Percentiles rank a stretch among this genome's conserved stretches.
Evolutionary conservation across 1,139 yeast genomes (phyloP).

Genomic region (Fermentozyma sake): DNA sequence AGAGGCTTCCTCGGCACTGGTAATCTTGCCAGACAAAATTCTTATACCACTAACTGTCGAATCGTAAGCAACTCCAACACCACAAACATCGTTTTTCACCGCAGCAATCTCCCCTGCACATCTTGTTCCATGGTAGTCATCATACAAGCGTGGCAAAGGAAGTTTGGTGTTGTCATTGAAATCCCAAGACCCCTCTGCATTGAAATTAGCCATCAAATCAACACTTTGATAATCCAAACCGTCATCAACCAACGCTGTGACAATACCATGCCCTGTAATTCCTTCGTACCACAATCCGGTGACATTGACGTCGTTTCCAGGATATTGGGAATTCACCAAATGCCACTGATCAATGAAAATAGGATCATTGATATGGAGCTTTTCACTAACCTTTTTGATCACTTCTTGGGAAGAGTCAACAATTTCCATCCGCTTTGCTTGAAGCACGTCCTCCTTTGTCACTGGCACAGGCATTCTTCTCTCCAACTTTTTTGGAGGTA

Average conservation of each 20-base stretch:
- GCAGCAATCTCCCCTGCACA: slow-evolving; percentile 98
- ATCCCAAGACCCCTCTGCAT: slow-evolving; percentile 81
- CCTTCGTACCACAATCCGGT: slow-evolving; percentile 81
- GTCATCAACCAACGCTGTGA: slow-evolving; percentile 89
- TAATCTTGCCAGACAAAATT: slow-evolving; percentile 74
- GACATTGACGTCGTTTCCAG: slow-evolving; percentile 85
- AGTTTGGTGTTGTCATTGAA: slow-evolving; percentile 70
- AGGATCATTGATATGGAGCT: slow-evolving; percentile 74
- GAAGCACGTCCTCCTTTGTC: neutral
- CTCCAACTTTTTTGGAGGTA: slow-evolving; percentile 43
- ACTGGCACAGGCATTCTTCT: slow-evolving; percentile 41
- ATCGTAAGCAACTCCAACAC: slow-evolving; percentile 88
- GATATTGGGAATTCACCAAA: slow-evolving; percentile 61
- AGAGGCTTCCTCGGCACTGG: slow-evolving; percentile 87
- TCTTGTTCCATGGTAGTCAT: slow-evolving; percentile 94
- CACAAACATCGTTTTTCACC: slow-evolving; percentile 83
- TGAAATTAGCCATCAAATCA: slow-evolving; percentile 71
- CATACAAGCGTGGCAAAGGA: slow-evolving; percentile 78
- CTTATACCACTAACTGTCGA: slow-evolving; percentile 88
- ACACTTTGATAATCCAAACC: slow-evolving; percentile 79
- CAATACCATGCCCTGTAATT: slow-evolving; percentile 76
- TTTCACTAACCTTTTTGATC: slow-evolving; percentile 41
- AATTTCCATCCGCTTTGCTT: slow-evolving; percentile 12
- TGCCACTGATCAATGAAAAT: slow-evolving; percentile 87
- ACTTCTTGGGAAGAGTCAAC: slow-evolving; percentile 47